Conservation (phyloP, 2,329 filamentous ascomycete species). For the Immersiporthe knoxdaviesiana region DNA sequence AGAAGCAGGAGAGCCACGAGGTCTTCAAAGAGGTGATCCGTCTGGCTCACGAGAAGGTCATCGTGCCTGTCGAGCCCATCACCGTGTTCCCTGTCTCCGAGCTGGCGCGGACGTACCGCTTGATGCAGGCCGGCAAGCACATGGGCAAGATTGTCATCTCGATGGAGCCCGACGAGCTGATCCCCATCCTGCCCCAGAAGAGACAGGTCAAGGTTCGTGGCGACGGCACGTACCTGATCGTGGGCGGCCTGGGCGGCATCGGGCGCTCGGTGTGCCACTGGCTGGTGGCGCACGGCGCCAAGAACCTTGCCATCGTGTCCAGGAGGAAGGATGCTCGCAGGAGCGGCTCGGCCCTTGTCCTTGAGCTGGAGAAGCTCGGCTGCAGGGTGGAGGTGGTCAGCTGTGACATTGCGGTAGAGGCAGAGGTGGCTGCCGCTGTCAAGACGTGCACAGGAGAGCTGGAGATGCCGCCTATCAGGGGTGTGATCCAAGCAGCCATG, state of each 20-base stretch:
- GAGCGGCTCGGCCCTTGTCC: slow-evolving; percentile 28
- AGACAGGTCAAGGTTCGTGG: slow-evolving; percentile 26
- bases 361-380: slow-evolving; percentile 33
- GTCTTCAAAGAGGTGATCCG: background rate
- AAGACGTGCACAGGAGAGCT: slow-evolving; percentile 21
- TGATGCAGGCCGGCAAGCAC: slow-evolving; percentile 36
- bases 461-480: slow-evolving; percentile 35
- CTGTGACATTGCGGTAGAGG: slow-evolving; percentile 38
- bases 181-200: slow-evolving; percentile 31
- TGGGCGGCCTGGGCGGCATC: slow-evolving; percentile 41
- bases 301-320: slow-evolving; percentile 38
- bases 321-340: slow-evolving; percentile 33
- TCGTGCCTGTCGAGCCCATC: slow-evolving; percentile 19
- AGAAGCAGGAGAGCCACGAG: background rate
- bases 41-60: slow-evolving; percentile 16
- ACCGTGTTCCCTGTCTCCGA: slow-evolving; percentile 25
- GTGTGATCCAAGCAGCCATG: slow-evolving; percentile 43
- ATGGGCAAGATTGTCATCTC: slow-evolving; percentile 44
- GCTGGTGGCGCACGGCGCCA: slow-evolving; percentile 39
- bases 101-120: slow-evolving; percentile 44
- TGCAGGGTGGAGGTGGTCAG: slow-evolving; percentile 34
- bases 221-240: slow-evolving; percentile 39
- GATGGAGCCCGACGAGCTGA: slow-evolving; percentile 30
- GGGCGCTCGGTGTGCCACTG: slow-evolving; percentile 38
- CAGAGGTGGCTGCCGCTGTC: slow-evolving; percentile 36